Base-by-base conservation (phyloP, 352 stramenopile genomes). In the Pythium inflatum region DNA sequence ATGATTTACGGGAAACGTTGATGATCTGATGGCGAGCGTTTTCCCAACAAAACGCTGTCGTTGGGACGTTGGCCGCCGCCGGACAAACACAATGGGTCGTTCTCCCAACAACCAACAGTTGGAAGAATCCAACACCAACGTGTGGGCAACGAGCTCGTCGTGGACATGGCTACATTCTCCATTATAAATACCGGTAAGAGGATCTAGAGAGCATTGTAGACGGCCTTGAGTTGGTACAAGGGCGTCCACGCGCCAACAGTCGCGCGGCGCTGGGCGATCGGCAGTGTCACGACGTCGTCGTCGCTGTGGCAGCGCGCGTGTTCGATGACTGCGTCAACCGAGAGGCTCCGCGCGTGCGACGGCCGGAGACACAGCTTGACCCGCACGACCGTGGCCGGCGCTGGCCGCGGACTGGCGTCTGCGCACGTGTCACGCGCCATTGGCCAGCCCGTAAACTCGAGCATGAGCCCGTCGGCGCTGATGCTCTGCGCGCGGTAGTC, bases 401-500 rank as follows among this genome's bases (percentile, higher is more conserved):
- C 7, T 2, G 51, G 13, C 2, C 24, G 28, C 18, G 11, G 28
- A 18, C 18, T 33, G 14, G 13, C 28, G 20, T 62, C 25, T 13
- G 24, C 31, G 20, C 48, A 22, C 24, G 24, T 55, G 20, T 22
- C 2, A 20, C 8, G 5, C 13, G 48, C 57, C 5, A 38, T 16
- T 18, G 67, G 67, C 58, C 59, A 79, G 24, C 67, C 77, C 30
- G 34, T 61, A 36, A 83, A 77, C 65, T 84, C 79, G 40, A 84
- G 59, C 30, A 77, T 64, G 55, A 87, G 74, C 51, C 56, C 67
- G 27, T 75, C 8, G 54, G 54, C 2, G 67, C 69, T 25, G 5
- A 77, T 56, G 20, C 80, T 14, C 24, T 85, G 74, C 1, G 76
- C 80, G 28, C 76, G 63, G 56, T 89, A 89, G 54, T 89, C 79